Evolutionary conservation across 1,284 basidiomycete genomes (phyloP).

Genomic region (Cutaneotrichosporon cyanovorans): DNA sequence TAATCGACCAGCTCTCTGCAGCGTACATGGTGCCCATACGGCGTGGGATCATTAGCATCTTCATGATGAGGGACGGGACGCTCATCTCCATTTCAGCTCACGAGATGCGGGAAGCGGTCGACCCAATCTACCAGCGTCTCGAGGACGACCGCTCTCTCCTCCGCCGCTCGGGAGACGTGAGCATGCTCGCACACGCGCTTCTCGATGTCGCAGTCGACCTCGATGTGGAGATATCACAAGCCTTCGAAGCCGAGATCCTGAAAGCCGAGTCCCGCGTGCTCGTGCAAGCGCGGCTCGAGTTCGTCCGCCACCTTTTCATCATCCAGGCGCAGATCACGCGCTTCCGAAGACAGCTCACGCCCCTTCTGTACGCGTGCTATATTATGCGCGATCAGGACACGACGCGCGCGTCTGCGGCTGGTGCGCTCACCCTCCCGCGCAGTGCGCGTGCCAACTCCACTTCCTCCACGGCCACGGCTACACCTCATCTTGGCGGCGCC

Average conservation of each 20-base stretch:
- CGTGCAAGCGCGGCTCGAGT: conserved; percentile 41
- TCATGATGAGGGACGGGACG: conserved; percentile 44
- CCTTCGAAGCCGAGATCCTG: conserved; percentile 44
- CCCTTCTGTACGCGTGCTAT: conserved; percentile 39
- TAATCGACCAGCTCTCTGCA: conserved; percentile 41
- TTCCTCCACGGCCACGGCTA: neutral
- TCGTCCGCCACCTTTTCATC: conserved; percentile 44
- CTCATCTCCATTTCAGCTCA: conserved; percentile 38
- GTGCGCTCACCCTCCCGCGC: conserved; percentile 4
- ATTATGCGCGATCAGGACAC: conserved; percentile 43
- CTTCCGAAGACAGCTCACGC: conserved; percentile 37
- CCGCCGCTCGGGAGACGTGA: conserved; percentile 40
- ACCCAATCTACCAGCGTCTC: conserved; percentile 41
- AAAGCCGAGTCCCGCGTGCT: conserved; percentile 43
- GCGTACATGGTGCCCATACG: conserved; percentile 45
- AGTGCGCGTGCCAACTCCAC: neutral
- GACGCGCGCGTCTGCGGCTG: conserved; percentile 34
- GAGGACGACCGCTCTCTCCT: conserved; percentile 41
- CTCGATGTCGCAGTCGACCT: conserved; percentile 44
- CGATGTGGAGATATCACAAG: conserved; percentile 40
- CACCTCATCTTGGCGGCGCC: neutral
- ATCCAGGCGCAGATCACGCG: conserved; percentile 45
- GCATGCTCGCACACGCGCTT: conserved; percentile 44
- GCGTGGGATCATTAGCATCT: conserved; percentile 37
- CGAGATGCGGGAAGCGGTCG: conserved; percentile 35